These are phyloP conservation scores for Colletotrichum magnum DNA, from an alignment of 2,329 filamentous ascomycete genomes.

Conservation along the genomic window DNA sequence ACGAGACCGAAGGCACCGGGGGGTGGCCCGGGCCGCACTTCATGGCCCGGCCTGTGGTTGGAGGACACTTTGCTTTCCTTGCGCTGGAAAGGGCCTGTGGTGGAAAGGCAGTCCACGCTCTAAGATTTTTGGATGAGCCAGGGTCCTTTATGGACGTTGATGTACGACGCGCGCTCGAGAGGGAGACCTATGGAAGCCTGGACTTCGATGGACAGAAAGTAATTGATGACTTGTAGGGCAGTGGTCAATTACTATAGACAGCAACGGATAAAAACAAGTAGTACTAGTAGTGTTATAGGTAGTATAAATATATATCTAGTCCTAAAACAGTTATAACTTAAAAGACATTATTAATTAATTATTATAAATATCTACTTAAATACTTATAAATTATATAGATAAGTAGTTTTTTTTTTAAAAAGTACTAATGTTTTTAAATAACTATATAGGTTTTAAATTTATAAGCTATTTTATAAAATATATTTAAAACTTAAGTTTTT, in stretches of 20 bases:
- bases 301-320: not conserved
- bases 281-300: not conserved
- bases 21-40: slow-evolving; percentile 82
- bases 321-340: not conserved
- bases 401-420: not conserved
- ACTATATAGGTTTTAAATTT: not conserved
- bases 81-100: slow-evolving; percentile 86
- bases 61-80: slow-evolving; percentile 88
- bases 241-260: not conserved
- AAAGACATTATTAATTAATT: not conserved
- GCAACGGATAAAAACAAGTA: not conserved
- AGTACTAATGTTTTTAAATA: not conserved
- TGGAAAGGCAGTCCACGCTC: slow-evolving; percentile 73
- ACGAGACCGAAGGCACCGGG: slow-evolving; percentile 83
- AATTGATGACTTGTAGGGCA: slow-evolving; percentile 25
- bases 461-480: not conserved
- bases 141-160: slow-evolving; percentile 50
- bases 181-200: slow-evolving; percentile 43
- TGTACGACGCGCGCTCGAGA: slow-evolving; percentile 49
- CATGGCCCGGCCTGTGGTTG: slow-evolving; percentile 86
- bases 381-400: not conserved
- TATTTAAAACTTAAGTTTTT: not conserved
- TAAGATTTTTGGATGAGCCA: slow-evolving; percentile 63
- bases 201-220: slow-evolving; percentile 10
- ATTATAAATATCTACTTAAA: not conserved